Evolutionary conservation across 129 eudicot genomes (phyloP).

Genomic region (Flaveria trinervia): DNA sequence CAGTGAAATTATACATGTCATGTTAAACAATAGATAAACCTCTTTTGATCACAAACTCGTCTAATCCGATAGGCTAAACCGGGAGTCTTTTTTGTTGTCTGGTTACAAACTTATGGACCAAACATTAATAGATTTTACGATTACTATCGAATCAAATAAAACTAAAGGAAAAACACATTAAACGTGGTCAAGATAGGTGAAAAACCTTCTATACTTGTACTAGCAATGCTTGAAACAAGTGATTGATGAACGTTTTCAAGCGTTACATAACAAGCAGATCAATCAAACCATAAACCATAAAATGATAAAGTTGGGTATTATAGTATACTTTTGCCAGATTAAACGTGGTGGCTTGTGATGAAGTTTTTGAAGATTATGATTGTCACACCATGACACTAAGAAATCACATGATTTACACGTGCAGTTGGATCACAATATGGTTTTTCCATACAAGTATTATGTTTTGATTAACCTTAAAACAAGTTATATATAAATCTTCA

Average conservation of each 20-base stretch:
- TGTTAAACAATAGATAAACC: no score
- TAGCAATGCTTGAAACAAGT: not conserved
- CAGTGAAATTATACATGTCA: no score
- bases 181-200: not conserved
- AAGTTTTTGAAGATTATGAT: constrained; percentile 16
- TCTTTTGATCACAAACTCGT: not conserved
- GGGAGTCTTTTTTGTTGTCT: not conserved
- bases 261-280: not conserved
- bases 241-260: not conserved
- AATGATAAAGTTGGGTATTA: not conserved
- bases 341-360: constrained; percentile 28
- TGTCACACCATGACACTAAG: constrained; percentile 30
- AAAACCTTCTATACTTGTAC: not conserved
- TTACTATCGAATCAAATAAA: not conserved
- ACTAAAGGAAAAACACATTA: no score
- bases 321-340: not conserved
- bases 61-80: not conserved
- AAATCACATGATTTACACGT: constrained; percentile 20
- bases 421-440: constrained; percentile 2
- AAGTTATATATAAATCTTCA: no score
- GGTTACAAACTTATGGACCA: not conserved
- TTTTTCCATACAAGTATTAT: not conserved
- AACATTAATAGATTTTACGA: not conserved
- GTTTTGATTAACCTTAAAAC: not conserved
- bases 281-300: not conserved